A percentile compares a stretch with the other conserved stretches of the same genome.
Evolutionary conservation across 176 grass and related monocot species (phyloP).

Genomic region (Musa beccarii): DNA sequence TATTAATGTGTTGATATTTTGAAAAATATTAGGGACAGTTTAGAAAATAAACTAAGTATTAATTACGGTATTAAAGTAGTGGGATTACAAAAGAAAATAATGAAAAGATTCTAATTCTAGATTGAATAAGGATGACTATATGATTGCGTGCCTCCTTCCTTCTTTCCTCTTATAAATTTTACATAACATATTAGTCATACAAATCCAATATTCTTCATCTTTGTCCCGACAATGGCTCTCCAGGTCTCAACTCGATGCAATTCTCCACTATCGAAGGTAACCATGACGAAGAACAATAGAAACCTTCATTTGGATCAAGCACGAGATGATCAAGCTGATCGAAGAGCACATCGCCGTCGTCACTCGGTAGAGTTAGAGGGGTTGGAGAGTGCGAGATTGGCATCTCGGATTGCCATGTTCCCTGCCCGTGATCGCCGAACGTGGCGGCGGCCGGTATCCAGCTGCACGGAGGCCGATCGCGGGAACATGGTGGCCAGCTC

Average conservation of each 20-base stretch:
- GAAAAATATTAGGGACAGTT: too few species aligned
- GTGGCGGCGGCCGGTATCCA: conserved; percentile 43
- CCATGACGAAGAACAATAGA: conserved; percentile 21
- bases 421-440: not conserved
- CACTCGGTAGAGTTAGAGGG: not conserved
- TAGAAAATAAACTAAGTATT: too few species aligned
- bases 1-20: too few species aligned
- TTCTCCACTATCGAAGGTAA: not conserved
- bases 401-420: not conserved
- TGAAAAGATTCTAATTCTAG: too few species aligned
- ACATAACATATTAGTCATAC: too few species aligned
- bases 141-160: too few species aligned
- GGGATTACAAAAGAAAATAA: too few species aligned
- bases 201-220: too few species aligned
- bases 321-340: conserved; percentile 35
- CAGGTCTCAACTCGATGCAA: not conserved
- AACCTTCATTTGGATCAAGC: conserved; percentile 2
- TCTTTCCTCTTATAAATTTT: too few species aligned
- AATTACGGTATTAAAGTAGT: too few species aligned
- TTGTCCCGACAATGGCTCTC: not conserved
- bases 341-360: conserved; percentile 29
- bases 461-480: conserved; percentile 40
- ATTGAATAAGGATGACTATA: too few species aligned
- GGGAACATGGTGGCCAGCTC: conserved; percentile 53
- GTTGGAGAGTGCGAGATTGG: not conserved